A percentile compares a stretch with the other conserved stretches of the same genome.
These are phyloP conservation scores for Tolypocladium nubicola DNA, from an alignment of 2,329 filamentous ascomycete species.

Conservation along the genomic window DNA sequence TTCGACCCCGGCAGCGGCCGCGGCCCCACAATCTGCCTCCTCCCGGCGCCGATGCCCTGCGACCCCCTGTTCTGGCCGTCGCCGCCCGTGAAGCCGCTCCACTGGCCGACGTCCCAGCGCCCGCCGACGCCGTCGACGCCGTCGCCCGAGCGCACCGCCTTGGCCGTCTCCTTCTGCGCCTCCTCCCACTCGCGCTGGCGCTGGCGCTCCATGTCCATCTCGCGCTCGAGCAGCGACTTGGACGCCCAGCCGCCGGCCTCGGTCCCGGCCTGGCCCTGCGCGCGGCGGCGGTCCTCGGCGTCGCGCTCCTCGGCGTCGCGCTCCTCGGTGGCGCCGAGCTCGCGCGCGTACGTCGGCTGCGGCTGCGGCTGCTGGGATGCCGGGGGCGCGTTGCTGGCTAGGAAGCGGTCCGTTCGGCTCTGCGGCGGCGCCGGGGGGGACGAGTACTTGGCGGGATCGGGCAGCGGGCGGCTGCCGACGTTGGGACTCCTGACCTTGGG, in stretches of 20 bases:
- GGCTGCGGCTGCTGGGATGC: constrained; percentile 21
- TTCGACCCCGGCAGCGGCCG: constrained; percentile 46
- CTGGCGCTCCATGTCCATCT: constrained; percentile 72
- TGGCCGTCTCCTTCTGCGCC: constrained; percentile 53
- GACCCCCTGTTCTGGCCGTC: constrained; percentile 60
- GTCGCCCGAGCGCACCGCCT: constrained; percentile 38
- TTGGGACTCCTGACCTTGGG: constrained; percentile 25
- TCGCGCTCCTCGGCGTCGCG: constrained; percentile 52
- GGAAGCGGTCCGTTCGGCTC: constrained; percentile 47
- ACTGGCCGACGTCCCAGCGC: constrained; percentile 68
- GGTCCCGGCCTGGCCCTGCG: constrained; percentile 47
- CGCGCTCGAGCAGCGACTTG: constrained; percentile 64
- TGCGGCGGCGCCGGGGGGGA: constrained; percentile 10
- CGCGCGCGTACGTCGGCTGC: constrained; percentile 42
- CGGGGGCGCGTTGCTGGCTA: constrained; percentile 44
- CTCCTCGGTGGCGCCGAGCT: constrained; percentile 47
- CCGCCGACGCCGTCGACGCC: constrained; percentile 54
- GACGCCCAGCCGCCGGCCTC: constrained; percentile 53
- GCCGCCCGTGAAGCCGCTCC: constrained; percentile 63
- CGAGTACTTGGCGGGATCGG: constrained; percentile 31
- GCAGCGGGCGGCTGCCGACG: constrained; percentile 40
- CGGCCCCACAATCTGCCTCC: constrained; percentile 72
- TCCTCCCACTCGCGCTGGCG: constrained; percentile 74
- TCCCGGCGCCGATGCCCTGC: constrained; percentile 57
- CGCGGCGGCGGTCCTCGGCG: constrained; percentile 49